Evolutionary conservation across 139 green algal genomes (phyloP), one percentile per base, ranked within the genome.

Genomic region (Chlorella sp.): DNA sequence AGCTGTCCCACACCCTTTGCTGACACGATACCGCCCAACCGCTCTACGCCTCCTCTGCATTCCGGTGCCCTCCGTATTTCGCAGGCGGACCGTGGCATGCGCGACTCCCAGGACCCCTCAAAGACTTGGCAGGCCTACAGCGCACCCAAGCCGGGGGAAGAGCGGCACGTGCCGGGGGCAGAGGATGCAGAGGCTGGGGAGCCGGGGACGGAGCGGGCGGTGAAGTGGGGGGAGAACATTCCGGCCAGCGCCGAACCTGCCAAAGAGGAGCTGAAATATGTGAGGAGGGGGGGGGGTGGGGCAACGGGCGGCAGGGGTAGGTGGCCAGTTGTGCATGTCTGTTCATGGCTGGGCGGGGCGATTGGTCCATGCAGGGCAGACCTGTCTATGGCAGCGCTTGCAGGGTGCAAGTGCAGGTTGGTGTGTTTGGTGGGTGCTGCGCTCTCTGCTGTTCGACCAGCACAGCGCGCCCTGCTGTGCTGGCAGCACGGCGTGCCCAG

Each of bases 161-260:
- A 34, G 36, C 75, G 75, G 14, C n/a, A 42, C n/a, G 75, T 81
- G 75, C 75, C 75, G 34, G 75, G 75, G n/a, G 36, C 69, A 2
- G 16, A 21, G n/a, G n/a, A 57, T 18, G 77, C 85, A 11, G 16
- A 21, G n/a, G n/a, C 75, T 14, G 77, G 39, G 60, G 85, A 89
- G 21, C 12, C 32, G 14, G 83, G 66, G 26, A 34, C 42, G 2
- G 89, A 92, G 79, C 88, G 53, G 24, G 64, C 82, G 83, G 36
- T 92, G 14, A 86, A 86, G 79, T 77, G 32, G 71, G 89, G 89
- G 36, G 42, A 86, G 12, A 92, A 92, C 48, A 78, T 88, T 34
- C 89, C 89, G 4, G 48, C 64, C 14, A 71, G 28, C 0, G 66
- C 71, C 3, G 89, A 60, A 42, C 85, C 89, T 71, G 53, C 77